phyloP scores from a whole-genome alignment of 2,329 filamentous ascomycete genomes.

The Aspergillus sp. region DNA sequence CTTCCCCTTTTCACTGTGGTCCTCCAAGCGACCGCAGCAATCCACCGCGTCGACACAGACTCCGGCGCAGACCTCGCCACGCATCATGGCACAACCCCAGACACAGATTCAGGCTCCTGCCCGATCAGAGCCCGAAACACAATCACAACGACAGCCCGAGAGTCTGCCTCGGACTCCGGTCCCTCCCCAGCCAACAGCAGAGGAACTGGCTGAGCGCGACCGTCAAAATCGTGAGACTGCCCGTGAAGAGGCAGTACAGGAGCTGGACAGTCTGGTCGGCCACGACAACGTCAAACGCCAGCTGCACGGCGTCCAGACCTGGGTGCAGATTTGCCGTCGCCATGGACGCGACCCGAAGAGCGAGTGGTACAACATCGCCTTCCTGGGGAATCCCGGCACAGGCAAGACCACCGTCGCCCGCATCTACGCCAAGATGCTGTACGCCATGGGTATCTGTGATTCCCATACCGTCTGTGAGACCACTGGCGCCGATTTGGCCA shows the following conservation, averaged over 20 bases:
- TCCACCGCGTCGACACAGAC: constrained; percentile 9
- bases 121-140: not conserved
- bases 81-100: not conserved
- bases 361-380: constrained; percentile 26
- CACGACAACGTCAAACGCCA: constrained; percentile 24
- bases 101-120: not conserved
- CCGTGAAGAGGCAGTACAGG: constrained; percentile 16
- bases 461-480: constrained; percentile 15
- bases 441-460: constrained; percentile 20
- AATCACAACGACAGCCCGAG: not conserved
- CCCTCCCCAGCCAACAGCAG: constrained; percentile 1
- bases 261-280: constrained; percentile 19
- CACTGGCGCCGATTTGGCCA: constrained; percentile 19
- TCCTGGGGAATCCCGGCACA: constrained; percentile 24
- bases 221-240: constrained; percentile 13
- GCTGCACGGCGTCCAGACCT: constrained; percentile 22
- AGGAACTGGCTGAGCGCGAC: constrained; percentile 13
- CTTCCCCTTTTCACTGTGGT: constrained; percentile 20
- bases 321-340: constrained; percentile 24
- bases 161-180: not conserved
- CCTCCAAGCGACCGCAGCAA: constrained; percentile 7
- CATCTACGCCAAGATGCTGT: constrained; percentile 25
- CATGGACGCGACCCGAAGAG: constrained; percentile 23
- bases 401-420: constrained; percentile 23
- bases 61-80: not conserved